Evolutionary conservation across 768 basidiomycete genomes (phyloP).

Genomic region (Pisolithus microcarpus): DNA sequence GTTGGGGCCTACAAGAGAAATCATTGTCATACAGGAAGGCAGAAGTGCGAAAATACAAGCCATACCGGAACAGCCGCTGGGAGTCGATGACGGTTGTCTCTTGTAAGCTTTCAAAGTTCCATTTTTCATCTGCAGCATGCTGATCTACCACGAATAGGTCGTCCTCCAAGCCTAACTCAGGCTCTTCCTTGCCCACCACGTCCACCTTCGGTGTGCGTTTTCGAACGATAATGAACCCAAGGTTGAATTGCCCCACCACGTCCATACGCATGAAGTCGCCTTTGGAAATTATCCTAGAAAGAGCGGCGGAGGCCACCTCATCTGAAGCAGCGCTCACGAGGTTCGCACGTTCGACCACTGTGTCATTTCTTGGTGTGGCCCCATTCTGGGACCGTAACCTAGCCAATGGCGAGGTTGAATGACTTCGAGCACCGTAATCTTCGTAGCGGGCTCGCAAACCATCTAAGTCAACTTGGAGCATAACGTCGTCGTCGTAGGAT

Average conservation of each 20-base stretch:
- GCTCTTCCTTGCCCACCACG: not conserved
- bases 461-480: constrained; percentile 15
- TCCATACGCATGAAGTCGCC: constrained; percentile 79
- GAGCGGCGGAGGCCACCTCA: constrained; percentile 51
- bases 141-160: constrained; percentile 97
- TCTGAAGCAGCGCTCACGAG: constrained; percentile 40
- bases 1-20: constrained; percentile 50
- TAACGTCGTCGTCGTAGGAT: constrained; percentile 5
- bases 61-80: constrained; percentile 76
- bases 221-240: constrained; percentile 86
- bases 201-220: constrained; percentile 32
- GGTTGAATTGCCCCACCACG: constrained; percentile 90
- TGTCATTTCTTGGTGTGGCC: constrained; percentile 12
- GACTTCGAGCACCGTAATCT: constrained; percentile 1
- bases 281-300: constrained; percentile 83
- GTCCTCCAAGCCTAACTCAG: constrained; percentile 39
- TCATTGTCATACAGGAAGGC: not conserved
- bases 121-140: constrained; percentile 97
- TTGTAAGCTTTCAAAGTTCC: constrained; percentile 94
- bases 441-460: constrained; percentile 7
- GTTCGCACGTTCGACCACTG: constrained; percentile 22
- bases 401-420: not conserved
- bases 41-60: constrained; percentile 1
- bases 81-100: constrained; percentile 83
- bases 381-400: not conserved